Conservation (phyloP, 257 asterid species). For the Solanum pennellii region DNA sequence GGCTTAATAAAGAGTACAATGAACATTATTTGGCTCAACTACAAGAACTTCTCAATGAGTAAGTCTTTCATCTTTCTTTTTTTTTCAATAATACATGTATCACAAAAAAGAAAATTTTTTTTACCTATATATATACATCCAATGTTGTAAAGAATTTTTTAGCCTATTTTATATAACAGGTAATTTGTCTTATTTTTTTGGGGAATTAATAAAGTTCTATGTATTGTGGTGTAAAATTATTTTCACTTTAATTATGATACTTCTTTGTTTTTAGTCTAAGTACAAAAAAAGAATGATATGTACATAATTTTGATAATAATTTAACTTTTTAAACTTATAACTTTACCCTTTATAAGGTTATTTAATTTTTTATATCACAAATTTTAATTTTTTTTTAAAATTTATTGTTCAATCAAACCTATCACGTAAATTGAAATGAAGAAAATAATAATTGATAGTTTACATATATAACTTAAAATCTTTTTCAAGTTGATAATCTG, state of each 20-base stretch:
- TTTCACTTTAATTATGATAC: background rate
- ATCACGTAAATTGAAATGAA: background rate
- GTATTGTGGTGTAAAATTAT: background rate
- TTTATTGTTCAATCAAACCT: no score
- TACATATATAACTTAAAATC: background rate
- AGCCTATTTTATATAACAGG: background rate
- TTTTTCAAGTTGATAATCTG: background rate
- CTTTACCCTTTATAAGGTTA: background rate
- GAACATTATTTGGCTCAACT: slow-evolving; percentile 88
- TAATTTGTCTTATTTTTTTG: background rate
- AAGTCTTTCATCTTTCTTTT: background rate
- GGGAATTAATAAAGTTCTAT: background rate
- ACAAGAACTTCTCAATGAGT: slow-evolving; percentile 76
- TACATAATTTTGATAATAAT: no score
- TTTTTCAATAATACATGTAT: background rate
- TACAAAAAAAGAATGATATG: background rate
- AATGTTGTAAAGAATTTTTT: background rate
- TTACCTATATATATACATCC: background rate
- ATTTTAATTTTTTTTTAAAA: background rate
- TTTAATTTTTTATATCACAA: background rate
- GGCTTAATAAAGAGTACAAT: slow-evolving; percentile 47
- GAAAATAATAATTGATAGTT: background rate
- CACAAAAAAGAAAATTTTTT: no score
- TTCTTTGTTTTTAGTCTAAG: no score
- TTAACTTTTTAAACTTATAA: background rate